Conservation (phyloP, 768 basidiomycete genomes). For the Tricholoma sp. region DNA sequence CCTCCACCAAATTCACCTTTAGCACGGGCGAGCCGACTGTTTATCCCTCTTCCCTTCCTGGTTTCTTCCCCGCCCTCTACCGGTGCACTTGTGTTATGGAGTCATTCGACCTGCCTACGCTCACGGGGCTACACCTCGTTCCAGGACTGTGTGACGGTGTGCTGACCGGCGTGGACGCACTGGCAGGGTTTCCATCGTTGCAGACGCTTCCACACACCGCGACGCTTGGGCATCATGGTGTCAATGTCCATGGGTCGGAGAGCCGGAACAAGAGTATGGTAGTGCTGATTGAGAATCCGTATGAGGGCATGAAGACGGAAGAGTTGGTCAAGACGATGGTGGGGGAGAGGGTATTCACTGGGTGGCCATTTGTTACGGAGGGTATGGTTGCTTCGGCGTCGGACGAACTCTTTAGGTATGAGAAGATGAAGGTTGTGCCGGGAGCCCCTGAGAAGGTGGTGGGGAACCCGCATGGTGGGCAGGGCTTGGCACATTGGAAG, state of each 20-base stretch:
- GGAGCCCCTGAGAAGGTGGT: slow-evolving; percentile 52
- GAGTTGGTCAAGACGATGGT: slow-evolving; percentile 73
- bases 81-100: slow-evolving; percentile 78
- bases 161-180: slow-evolving; percentile 73
- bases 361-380: slow-evolving; percentile 96
- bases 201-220: slow-evolving; percentile 81
- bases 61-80: slow-evolving; percentile 87
- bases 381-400: slow-evolving; percentile 83
- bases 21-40: slow-evolving; percentile 53
- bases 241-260: slow-evolving; percentile 90
- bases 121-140: slow-evolving; percentile 80
- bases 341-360: slow-evolving; percentile 70
- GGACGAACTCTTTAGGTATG: slow-evolving; percentile 83
- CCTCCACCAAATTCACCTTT: slow-evolving; percentile 76
- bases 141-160: slow-evolving; percentile 88
- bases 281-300: slow-evolving; percentile 72
- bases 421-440: slow-evolving; percentile 54
- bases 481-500: slow-evolving; percentile 73
- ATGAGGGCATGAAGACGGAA: slow-evolving; percentile 61
- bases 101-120: slow-evolving; percentile 82
- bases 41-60: slow-evolving; percentile 90
- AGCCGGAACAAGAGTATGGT: slow-evolving; percentile 93
- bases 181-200: slow-evolving; percentile 96
- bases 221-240: slow-evolving; percentile 75
- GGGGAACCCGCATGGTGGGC: slow-evolving; percentile 66